Conservation (phyloP, 176 grass and related monocot species). For the Oropetium thomaeum region DNA sequence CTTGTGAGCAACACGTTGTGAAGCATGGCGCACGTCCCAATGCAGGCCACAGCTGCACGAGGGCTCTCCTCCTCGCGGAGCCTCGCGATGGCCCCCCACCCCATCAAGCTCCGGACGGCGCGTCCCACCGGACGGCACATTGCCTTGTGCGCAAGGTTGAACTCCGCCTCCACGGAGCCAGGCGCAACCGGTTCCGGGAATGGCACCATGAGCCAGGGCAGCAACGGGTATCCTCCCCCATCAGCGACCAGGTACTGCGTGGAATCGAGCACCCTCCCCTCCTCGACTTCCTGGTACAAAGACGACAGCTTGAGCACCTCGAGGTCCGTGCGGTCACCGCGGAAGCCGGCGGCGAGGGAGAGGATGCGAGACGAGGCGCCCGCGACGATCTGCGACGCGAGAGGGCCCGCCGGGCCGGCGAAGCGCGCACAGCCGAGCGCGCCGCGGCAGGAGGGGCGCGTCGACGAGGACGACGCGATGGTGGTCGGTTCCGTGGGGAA, state of each 20-base stretch:
- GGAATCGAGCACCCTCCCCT: constrained; percentile 45
- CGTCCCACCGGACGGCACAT: constrained; percentile 51
- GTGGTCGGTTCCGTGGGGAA: constrained; percentile 43
- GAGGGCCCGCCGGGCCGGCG: constrained; percentile 21
- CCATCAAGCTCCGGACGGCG: constrained; percentile 55
- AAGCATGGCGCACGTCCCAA: constrained; percentile 75
- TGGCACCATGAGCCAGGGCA: constrained; percentile 74
- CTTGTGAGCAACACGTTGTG: constrained; percentile 76
- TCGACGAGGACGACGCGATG: neutral
- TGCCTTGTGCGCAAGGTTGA: constrained; percentile 50
- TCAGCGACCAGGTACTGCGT: constrained; percentile 55
- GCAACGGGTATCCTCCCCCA: constrained; percentile 52
- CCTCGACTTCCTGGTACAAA: constrained; percentile 49
- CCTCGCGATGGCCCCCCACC: constrained; percentile 53
- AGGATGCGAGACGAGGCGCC: constrained; percentile 56
- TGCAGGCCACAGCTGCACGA: constrained; percentile 55
- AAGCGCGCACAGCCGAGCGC: constrained; percentile 63
- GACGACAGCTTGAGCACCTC: constrained; percentile 59
- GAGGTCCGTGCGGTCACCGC: constrained; percentile 49
- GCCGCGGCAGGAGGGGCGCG: constrained; percentile 59
- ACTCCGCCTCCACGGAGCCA: constrained; percentile 44
- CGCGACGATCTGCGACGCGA: constrained; percentile 62
- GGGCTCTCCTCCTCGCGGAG: constrained; percentile 58
- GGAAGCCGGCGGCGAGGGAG: constrained; percentile 63
- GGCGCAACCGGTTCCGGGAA: constrained; percentile 17